A percentile compares a stretch with the other conserved stretches of the same genome.
Evolutionary conservation across 2,329 filamentous ascomycete genomes (phyloP).

Genomic region (Decorospora gaudefroyi): DNA sequence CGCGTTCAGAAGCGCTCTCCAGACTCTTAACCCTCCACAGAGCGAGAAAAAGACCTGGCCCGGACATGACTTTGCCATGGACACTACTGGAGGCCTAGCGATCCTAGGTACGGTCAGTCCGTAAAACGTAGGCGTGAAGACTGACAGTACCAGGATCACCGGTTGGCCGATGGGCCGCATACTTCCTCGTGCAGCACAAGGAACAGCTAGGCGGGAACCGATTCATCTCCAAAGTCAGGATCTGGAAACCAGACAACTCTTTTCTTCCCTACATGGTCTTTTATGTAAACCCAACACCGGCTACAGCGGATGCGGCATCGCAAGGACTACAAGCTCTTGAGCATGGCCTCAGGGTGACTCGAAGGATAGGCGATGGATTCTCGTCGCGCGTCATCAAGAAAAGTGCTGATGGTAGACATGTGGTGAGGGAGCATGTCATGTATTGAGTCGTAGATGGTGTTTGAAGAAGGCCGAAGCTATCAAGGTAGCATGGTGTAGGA

Average conservation of each 20-base stretch:
- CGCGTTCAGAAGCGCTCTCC: slow-evolving; percentile 4
- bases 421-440: slow-evolving; percentile 11
- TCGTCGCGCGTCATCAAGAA: background rate
- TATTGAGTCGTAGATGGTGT: too few relatives aligned
- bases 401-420: slow-evolving; percentile 3
- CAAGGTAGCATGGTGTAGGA: too few relatives aligned
- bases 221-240: slow-evolving; percentile 15
- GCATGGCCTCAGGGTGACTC: background rate
- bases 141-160: slow-evolving; percentile 13
- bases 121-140: background rate
- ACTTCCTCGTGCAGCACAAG: slow-evolving; percentile 23
- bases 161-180: slow-evolving; percentile 18
- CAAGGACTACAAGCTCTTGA: too few relatives aligned
- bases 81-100: slow-evolving; percentile 4
- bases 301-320: background rate
- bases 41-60: slow-evolving; percentile 16
- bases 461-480: background rate
- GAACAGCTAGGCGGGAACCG: slow-evolving; percentile 16
- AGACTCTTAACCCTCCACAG: slow-evolving; percentile 5
- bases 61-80: slow-evolving; percentile 12
- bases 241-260: slow-evolving; percentile 21
- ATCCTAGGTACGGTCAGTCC: slow-evolving; percentile 10
- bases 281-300: too few relatives aligned
- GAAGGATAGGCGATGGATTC: background rate
- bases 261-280: slow-evolving; percentile 21